Percentiles rank a stretch among this genome's conserved stretches.
phyloP scores from a whole-genome alignment of 2,329 filamentous ascomycete genomes.

The Macrophomina tecta region DNA sequence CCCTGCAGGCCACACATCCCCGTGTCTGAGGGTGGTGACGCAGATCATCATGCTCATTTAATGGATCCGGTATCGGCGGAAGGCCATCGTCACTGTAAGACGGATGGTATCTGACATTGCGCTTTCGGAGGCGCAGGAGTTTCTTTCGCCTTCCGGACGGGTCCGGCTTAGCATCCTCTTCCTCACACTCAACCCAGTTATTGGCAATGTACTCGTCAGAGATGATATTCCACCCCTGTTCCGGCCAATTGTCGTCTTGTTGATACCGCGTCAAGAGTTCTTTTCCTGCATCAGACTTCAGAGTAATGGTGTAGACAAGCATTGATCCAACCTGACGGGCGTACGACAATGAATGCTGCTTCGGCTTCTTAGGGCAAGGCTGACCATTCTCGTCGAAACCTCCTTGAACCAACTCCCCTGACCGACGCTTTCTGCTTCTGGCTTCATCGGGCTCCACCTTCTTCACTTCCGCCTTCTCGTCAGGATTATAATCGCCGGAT shows the following conservation, averaged over 20 bases:
- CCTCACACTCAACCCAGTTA: not conserved
- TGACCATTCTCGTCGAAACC: not conserved
- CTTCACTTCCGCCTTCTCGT: not conserved
- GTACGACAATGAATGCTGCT: not conserved
- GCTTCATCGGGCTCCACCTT: not conserved
- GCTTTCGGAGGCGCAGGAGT: not conserved
- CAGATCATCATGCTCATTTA: conserved; percentile 35
- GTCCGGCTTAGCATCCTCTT: not conserved
- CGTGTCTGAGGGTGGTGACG: conserved; percentile 42
- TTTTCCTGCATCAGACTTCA: conserved; percentile 31
- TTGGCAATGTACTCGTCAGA: not conserved
- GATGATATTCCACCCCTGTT: not conserved
- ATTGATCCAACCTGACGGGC: conserved; percentile 30
- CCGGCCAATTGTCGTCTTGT: conserved; percentile 10
- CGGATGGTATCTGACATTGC: not conserved
- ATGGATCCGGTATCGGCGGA: conserved; percentile 36
- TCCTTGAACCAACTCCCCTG: not conserved
- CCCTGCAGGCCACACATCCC: conserved; percentile 43
- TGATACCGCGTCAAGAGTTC: not conserved
- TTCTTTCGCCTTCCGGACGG: not conserved
- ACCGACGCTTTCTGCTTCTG: not conserved
- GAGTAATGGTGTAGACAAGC: conserved; percentile 35
- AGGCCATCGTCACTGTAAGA: not conserved
- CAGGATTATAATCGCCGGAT: conserved; percentile 46
- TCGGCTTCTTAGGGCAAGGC: not conserved